Evolutionary conservation across 73 alveolate species (phyloP).

Genomic region (Symbiodinium pilosum): DNA sequence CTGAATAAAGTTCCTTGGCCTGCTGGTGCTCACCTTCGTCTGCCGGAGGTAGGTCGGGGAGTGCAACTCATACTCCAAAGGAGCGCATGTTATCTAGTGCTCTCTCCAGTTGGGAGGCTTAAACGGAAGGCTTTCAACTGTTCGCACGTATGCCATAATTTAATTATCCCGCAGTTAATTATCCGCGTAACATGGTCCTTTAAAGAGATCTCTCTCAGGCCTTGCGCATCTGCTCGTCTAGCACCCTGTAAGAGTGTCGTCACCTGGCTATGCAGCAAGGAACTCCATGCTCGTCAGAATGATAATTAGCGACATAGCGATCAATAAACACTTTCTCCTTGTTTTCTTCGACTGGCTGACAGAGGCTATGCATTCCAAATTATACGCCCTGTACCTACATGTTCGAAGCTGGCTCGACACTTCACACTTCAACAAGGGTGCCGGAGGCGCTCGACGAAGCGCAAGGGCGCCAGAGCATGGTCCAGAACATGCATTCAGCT

Average conservation of each 20-base stretch:
- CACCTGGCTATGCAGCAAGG: conserved; percentile 23
- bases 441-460: conserved; percentile 35
- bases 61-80: neutral
- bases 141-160: too few relatives aligned
- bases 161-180: too few relatives aligned
- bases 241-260: conserved; percentile 88
- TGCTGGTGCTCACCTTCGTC: conserved; percentile 53
- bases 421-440: neutral
- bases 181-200: too few relatives aligned
- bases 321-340: too few relatives aligned
- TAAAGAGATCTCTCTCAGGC: too few relatives aligned
- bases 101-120: neutral
- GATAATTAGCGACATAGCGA: neutral
- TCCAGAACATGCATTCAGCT: conserved; percentile 23
- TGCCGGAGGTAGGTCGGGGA: neutral
- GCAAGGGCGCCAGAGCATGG: conserved; percentile 79
- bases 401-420: too few relatives aligned
- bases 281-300: neutral
- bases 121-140: too few relatives aligned
- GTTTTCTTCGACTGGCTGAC: too few relatives aligned
- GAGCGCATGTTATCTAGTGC: neutral
- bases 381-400: too few relatives aligned
- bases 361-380: too few relatives aligned
- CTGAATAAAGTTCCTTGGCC: conserved; percentile 84
- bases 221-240: conserved; percentile 51